A percentile compares a stretch with the other conserved stretches of the same genome.
Conservation (phyloP, 2,329 filamentous ascomycete genomes). For the Neonectria punicea region DNA sequence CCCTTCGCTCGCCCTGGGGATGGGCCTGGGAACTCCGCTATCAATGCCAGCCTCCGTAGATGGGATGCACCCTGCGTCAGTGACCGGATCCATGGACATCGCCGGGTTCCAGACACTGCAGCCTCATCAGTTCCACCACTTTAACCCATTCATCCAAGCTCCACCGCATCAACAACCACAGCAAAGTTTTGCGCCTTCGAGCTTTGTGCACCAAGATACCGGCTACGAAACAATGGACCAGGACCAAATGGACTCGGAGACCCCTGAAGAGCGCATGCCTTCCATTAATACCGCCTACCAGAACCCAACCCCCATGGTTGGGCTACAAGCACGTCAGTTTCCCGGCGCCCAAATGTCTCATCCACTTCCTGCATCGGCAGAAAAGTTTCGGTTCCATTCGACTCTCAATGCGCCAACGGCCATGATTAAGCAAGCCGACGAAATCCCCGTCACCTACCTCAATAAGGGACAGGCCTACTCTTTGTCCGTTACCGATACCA, state of each 20-base stretch:
- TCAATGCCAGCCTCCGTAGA: constrained; percentile 79
- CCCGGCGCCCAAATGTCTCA: constrained; percentile 58
- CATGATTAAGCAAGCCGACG: constrained; percentile 90
- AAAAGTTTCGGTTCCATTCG: constrained; percentile 89
- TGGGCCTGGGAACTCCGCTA: constrained; percentile 83
- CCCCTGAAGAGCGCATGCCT: constrained; percentile 61
- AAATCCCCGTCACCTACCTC: constrained; percentile 96
- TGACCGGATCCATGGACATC: constrained; percentile 67
- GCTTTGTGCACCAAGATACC: constrained; percentile 83
- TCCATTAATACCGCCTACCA: constrained; percentile 71
- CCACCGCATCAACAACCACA: constrained; percentile 59
- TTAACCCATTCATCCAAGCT: constrained; percentile 76
- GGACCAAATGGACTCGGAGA: constrained; percentile 72
- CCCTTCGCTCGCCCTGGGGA: constrained; percentile 76
- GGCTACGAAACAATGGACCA: constrained; percentile 84
- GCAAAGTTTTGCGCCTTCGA: constrained; percentile 74
- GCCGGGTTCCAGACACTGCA: constrained; percentile 72
- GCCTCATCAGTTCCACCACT: constrained; percentile 71
- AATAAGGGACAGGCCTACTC: constrained; percentile 98
- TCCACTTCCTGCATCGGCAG: constrained; percentile 63
- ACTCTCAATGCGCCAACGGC: constrained; percentile 94
- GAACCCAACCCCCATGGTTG: constrained; percentile 68
- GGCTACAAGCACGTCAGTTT: constrained; percentile 64
- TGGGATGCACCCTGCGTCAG: constrained; percentile 67
- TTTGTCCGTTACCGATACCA: constrained; percentile 83